phyloP scores from a whole-genome alignment of 805 yeast species.

The Wickerhamiella qilinensis region DNA sequence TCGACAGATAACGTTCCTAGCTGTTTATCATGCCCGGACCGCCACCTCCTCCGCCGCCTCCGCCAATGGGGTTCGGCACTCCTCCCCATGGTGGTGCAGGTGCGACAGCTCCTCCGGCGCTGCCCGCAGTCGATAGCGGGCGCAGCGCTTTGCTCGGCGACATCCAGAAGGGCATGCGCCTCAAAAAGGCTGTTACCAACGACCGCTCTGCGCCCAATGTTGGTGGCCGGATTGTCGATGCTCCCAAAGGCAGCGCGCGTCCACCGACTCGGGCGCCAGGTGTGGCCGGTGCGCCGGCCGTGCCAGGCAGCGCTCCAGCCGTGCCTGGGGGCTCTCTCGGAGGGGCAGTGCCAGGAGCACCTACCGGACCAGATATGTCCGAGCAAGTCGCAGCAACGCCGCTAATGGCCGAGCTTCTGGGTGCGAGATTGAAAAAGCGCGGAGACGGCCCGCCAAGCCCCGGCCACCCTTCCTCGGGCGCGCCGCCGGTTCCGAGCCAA shows the following conservation, averaged over 20 bases:
- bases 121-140: conserved; percentile 17
- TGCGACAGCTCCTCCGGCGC: conserved; percentile 17
- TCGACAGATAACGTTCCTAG: no score
- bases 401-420: conserved; percentile 11
- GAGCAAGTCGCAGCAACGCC: conserved; percentile 8
- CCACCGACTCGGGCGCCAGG: conserved; percentile 9
- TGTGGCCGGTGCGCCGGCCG: conserved; percentile 7
- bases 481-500: not conserved
- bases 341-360: conserved; percentile 2
- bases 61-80: conserved; percentile 18
- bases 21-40: not conserved
- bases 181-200: conserved; percentile 43
- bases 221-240: conserved; percentile 25
- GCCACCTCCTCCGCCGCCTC: conserved; percentile 21
- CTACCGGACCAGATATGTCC: not conserved
- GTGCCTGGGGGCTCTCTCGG: conserved; percentile 18
- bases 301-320: conserved; percentile 10
- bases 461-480: not conserved
- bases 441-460: not conserved
- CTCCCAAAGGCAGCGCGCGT: conserved; percentile 3
- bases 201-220: conserved; percentile 49
- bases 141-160: conserved; percentile 48
- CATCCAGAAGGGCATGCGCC: conserved; percentile 50
- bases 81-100: conserved; percentile 1
- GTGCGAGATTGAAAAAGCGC: conserved; percentile 9